Percentiles rank a stretch among this genome's conserved stretches.
phyloP scores from a whole-genome alignment of 2,329 filamentous ascomycete species.

The Cordyceps farinosa region DNA sequence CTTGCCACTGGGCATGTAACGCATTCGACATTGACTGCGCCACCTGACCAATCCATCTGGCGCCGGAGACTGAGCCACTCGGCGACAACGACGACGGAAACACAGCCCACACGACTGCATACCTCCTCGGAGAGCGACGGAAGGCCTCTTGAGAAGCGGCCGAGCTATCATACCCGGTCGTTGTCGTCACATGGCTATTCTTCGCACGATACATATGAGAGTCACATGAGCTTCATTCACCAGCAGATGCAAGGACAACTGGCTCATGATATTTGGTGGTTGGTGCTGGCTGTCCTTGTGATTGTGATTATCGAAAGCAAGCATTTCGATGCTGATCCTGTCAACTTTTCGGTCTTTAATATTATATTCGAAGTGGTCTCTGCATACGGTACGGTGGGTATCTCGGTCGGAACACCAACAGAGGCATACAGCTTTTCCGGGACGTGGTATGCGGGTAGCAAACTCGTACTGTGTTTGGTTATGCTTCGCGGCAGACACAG shows the following conservation, averaged over 20 bases:
- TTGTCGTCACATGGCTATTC: background rate
- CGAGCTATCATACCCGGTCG: background rate
- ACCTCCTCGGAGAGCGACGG: background rate
- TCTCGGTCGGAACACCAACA: conserved; percentile 53
- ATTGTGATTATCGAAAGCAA: conserved; percentile 58
- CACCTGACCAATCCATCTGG: background rate
- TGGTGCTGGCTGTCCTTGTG: conserved; percentile 56
- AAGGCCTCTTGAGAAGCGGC: background rate
- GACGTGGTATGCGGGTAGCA: conserved; percentile 51
- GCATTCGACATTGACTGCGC: no score
- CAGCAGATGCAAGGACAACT: conserved; percentile 62
- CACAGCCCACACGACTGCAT: background rate
- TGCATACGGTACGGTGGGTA: conserved; percentile 59
- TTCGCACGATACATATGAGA: conserved; percentile 22
- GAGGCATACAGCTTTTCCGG: conserved; percentile 54
- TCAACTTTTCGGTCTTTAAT: conserved; percentile 56
- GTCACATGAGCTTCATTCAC: conserved; percentile 46
- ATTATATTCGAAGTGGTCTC: conserved; percentile 56
- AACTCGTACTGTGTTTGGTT: conserved; percentile 55
- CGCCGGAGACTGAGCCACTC: background rate
- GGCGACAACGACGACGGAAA: background rate
- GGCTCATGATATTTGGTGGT: conserved; percentile 64
- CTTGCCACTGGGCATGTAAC: background rate
- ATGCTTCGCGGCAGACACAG: conserved; percentile 55
- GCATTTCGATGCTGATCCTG: conserved; percentile 49